These are phyloP conservation scores for Ulmus americana DNA, from an alignment of 331 rosid genomes.

Conservation along the genomic window DNA sequence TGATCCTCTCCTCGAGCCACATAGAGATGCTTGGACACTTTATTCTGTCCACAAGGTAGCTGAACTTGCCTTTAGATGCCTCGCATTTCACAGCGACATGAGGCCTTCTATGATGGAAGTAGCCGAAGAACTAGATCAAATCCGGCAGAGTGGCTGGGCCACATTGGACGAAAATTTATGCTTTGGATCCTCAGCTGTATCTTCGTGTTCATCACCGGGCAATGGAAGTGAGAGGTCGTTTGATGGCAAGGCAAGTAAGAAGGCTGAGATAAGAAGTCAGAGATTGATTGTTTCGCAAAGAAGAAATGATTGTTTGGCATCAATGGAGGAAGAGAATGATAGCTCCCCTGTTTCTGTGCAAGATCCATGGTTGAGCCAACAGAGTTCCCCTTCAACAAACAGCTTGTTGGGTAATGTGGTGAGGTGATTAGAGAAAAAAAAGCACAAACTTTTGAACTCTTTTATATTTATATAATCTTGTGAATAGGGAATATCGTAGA, in stretches of 20 bases:
- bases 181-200: conserved; percentile 54
- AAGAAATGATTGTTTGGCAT: conserved; percentile 25
- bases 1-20: conserved; percentile 75
- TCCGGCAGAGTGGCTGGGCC: conserved; percentile 66
- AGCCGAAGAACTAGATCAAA: conserved; percentile 72
- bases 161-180: conserved; percentile 61
- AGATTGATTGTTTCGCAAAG: conserved; percentile 35
- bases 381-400: conserved; percentile 84
- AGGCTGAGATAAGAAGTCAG: conserved; percentile 40
- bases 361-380: conserved; percentile 74
- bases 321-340: conserved; percentile 47
- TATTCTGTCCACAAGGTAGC: conserved; percentile 74
- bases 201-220: conserved; percentile 58
- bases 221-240: conserved; percentile 46
- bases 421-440: conserved; percentile 25
- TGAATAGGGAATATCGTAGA: conserved; percentile 11
- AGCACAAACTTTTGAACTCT: neutral
- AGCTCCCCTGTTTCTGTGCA: conserved; percentile 73
- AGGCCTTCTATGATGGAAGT: conserved; percentile 95
- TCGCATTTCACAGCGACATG: conserved; percentile 80
- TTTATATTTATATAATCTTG: neutral
- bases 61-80: conserved; percentile 95
- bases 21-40: conserved; percentile 96
- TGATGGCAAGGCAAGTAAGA: conserved; percentile 27
- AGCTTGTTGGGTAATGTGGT: conserved; percentile 62